phyloP scores from a whole-genome alignment of 805 yeast genomes.

The Candida ipomoeae region DNA sequence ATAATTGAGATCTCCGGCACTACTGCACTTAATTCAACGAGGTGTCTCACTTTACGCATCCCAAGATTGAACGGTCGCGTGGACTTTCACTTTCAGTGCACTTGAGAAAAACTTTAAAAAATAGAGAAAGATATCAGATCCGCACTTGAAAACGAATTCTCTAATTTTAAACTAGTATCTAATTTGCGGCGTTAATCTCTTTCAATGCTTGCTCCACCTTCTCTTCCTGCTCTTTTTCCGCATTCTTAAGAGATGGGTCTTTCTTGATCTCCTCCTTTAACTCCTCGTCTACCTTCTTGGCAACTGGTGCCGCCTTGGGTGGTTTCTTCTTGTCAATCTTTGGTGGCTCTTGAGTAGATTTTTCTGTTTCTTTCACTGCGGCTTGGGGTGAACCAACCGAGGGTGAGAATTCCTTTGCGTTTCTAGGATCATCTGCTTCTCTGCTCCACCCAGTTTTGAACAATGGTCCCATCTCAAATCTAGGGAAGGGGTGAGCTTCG shows the following conservation, averaged over 20 bases:
- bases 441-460: conserved; percentile 65
- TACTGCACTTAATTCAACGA: background rate
- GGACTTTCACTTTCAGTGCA: background rate
- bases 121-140: too few relatives aligned
- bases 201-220: conserved; percentile 21
- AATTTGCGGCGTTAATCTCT: conserved; percentile 9
- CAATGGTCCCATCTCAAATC: conserved; percentile 46
- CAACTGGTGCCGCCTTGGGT: conserved; percentile 41
- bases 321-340: conserved; percentile 27
- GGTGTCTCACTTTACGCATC: conserved; percentile 1
- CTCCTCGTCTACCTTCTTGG: conserved; percentile 34
- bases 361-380: conserved; percentile 3
- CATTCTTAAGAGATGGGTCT: conserved; percentile 30
- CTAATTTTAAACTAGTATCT: background rate
- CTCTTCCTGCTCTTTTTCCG: conserved; percentile 24
- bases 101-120: background rate
- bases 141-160: background rate
- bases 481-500: conserved; percentile 93
- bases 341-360: conserved; percentile 5
- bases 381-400: conserved; percentile 15
- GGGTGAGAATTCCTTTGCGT: conserved; percentile 6
- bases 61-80: background rate
- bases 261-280: conserved; percentile 32
- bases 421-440: conserved; percentile 21
- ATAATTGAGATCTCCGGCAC: background rate